Base-by-base conservation (phyloP, 1,139 yeast species). In the Saccharomyces pastorianus region DNA sequence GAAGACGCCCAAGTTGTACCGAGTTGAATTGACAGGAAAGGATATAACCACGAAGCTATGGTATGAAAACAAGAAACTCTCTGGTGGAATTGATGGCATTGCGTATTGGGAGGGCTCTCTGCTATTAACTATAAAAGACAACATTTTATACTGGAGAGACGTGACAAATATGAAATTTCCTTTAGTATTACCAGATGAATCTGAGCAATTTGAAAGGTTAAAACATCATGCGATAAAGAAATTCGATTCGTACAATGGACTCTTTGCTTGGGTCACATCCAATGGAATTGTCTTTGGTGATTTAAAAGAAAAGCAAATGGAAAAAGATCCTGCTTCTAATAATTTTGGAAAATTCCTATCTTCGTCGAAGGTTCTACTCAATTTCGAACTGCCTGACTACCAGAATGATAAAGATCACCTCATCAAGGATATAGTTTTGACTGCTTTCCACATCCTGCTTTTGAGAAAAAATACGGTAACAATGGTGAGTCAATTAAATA, bases 391-490 rank as follows among this genome's bases (percentile, higher is more conserved):
- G 4, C 44, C 44, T 38, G 44, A 38, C 11, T 38, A 38, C 11
- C 23, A 38, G 6, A 73, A 76, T 1, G 65, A 65, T 6, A 64
- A 72, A 0, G 58, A 63, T 0, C 68, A 68, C 48, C 61, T 63
- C 31, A 69, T 77, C 25, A 69, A 69, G 49, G 73, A 78, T 7
- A 61, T 80, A 4, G 61, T 76, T 2, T 61, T 83, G 17, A 76
- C 86, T 0, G 75, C 77, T 50, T 84, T 77, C 61, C 86, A 83
- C 63, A 61, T 83, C 3, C 60, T 83, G 1, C 57, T 80, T 1
- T 64, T 83, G 2, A 67, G 79, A 6, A 76, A 75, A 1, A 68
- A 73, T 26, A 75, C 75, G 38, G 53, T 79, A 2, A 60, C 77
- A 2, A 70, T 79, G 0, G 72, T 78, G 48, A 83, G 82, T 59